Conservation (phyloP, 257 asterid species). For the Nicotiana tabacum region DNA sequence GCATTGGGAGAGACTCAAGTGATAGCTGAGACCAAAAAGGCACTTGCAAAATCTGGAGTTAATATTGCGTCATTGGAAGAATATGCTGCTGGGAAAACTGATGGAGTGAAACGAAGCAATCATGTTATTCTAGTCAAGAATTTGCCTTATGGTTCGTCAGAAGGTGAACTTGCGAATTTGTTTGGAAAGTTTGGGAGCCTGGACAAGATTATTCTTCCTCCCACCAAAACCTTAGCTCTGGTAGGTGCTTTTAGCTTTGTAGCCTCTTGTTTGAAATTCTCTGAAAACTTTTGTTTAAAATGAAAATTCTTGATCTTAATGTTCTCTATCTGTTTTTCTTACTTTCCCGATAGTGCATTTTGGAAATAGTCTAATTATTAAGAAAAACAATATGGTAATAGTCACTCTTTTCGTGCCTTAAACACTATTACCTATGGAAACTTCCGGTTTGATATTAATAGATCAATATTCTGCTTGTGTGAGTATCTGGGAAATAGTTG, state of each 20-base stretch:
- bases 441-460: background rate
- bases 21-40: conserved; percentile 83
- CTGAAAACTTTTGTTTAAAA: background rate
- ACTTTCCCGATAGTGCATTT: no score
- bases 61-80: conserved; percentile 72
- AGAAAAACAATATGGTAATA: background rate
- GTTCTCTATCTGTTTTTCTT: background rate
- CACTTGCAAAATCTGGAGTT: conserved; percentile 77
- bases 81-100: conserved; percentile 69
- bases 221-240: conserved; percentile 85
- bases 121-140: conserved; percentile 88
- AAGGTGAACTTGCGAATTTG: conserved; percentile 68
- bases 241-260: conserved; percentile 33
- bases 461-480: background rate
- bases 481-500: background rate
- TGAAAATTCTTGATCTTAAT: conserved; percentile 4
- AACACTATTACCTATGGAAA: no score
- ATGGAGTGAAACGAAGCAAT: conserved; percentile 81
- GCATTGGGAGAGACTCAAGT: conserved; percentile 97
- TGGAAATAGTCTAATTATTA: no score
- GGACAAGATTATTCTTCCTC: conserved; percentile 83
- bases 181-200: conserved; percentile 82
- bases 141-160: conserved; percentile 85
- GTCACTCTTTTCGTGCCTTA: background rate
- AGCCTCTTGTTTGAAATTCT: background rate